These are phyloP conservation scores for Tirmania nivea DNA, from an alignment of 495 filamentous ascomycete genomes.

Conservation along the genomic window DNA sequence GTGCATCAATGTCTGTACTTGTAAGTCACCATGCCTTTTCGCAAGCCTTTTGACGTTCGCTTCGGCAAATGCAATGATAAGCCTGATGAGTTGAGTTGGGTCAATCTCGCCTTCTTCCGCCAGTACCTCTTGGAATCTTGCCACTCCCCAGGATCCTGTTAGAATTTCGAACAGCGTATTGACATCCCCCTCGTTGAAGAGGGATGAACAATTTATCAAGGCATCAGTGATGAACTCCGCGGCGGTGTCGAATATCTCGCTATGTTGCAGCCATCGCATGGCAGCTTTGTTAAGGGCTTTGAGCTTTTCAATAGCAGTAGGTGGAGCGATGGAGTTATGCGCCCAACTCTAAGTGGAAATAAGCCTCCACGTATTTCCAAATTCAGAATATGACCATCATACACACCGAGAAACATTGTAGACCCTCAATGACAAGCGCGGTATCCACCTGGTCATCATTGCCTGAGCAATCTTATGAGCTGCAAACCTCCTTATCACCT, in stretches of 20 bases:
- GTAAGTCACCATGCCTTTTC: slow-evolving; percentile 15
- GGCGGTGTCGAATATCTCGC: slow-evolving; percentile 33
- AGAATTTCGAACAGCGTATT: slow-evolving; percentile 33
- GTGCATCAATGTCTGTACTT: slow-evolving; percentile 24
- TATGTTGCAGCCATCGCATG: slow-evolving; percentile 32
- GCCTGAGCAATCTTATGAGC: not conserved
- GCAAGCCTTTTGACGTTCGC: slow-evolving; percentile 32
- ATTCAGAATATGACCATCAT: not conserved
- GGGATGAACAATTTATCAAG: slow-evolving; percentile 38
- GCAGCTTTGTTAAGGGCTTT: slow-evolving; percentile 32
- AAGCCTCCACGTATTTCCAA: not conserved
- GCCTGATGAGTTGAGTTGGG: slow-evolving; percentile 41
- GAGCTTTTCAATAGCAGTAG: slow-evolving; percentile 32
- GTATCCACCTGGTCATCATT: slow-evolving; percentile 8
- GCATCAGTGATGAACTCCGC: slow-evolving; percentile 44
- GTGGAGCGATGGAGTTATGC: slow-evolving; percentile 37
- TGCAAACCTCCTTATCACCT: too few species aligned
- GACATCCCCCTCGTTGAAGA: slow-evolving; percentile 36
- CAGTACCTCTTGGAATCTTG: slow-evolving; percentile 31
- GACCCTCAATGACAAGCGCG: slow-evolving; percentile 25
- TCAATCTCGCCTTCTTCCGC: slow-evolving; percentile 38
- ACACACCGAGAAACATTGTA: slow-evolving; percentile 38
- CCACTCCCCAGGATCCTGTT: slow-evolving; percentile 31
- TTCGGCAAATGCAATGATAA: slow-evolving; percentile 49
- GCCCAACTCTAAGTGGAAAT: slow-evolving; percentile 35